Evolutionary conservation across 1,284 basidiomycete genomes (phyloP), one percentile per base, ranked within the genome.

Genomic region (Naganishia cerealis): DNA sequence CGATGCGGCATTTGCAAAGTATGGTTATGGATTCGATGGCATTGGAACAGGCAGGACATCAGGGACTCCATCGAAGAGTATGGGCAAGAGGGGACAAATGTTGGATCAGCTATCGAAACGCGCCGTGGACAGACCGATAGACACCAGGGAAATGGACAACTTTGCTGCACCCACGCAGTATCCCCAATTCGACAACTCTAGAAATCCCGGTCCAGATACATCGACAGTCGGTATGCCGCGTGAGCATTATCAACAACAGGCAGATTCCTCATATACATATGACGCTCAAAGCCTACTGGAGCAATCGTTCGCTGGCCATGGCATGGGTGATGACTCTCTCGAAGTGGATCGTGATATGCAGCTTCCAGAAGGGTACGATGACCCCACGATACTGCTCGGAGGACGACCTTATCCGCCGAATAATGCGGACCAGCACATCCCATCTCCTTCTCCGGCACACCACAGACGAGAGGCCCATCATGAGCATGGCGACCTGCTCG

Each of bases 141-240:
- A 38, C 15, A 43, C 48, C 39, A 33, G 16, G 10, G 52, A 54
- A 24, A 40, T n/a, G 12, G 58, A 61, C 39, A 63, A 59, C 24
- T n/a, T 26, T 38, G 29, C 50, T 8, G 36, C 5, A 21, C 6
- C 61, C 29, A 18, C 46, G 18, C 26, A 61, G 57, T 38, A 50
- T 26, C 33, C 43, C 48, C 18, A 53, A 24, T 39, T 13, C 21
- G 21, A n/a, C 40, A 16, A 40, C 29, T 38, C n/a, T 26, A 38
- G 18, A 50, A 9, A 53, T 21, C 66, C 5, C 7, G 57, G 59
- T 33, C 46, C 65, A 13, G 58, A 57, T 16, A 33, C 61, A 54
- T n/a, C 72, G 73, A 48, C 73, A 70, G 36, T 76, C 72, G 15
- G 78, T 75, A 16, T 75, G 72, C 16, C 77, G 76, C 59, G 73